Evolutionary conservation across 2,329 filamentous ascomycete genomes (phyloP).

Genomic region (Blastomyces gilchristii): DNA sequence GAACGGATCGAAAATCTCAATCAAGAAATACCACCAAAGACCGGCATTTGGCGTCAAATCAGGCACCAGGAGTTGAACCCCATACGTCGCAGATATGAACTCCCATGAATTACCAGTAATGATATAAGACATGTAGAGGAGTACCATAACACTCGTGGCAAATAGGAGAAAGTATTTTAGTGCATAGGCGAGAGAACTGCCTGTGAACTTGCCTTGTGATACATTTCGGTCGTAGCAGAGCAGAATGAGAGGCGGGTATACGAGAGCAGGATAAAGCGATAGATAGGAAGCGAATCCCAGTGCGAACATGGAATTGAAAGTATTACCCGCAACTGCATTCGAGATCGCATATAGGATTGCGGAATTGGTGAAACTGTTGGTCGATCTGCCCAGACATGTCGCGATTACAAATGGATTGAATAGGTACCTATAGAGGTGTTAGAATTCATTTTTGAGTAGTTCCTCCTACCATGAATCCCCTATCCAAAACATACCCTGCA

Average conservation of each 20-base stretch:
- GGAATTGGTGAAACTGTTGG: conserved; percentile 77
- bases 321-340: conserved; percentile 64
- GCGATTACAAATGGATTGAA: conserved; percentile 93
- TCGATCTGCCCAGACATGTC: conserved; percentile 81
- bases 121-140: conserved; percentile 62
- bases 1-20: conserved; percentile 99
- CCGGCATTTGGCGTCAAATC: conserved; percentile 93
- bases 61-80: conserved; percentile 78
- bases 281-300: conserved; percentile 82
- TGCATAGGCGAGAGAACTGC: conserved; percentile 40
- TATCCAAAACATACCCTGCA: conserved; percentile 52
- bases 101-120: conserved; percentile 73
- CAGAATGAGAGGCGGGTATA: conserved; percentile 71
- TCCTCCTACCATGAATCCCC: background rate
- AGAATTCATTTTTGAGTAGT: conserved; percentile 1
- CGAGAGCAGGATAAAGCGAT: conserved; percentile 79
- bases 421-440: conserved; percentile 54
- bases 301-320: conserved; percentile 68
- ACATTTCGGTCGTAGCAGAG: conserved; percentile 63
- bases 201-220: conserved; percentile 25
- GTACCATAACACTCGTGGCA: conserved; percentile 43
- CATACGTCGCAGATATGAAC: conserved; percentile 81
- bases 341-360: conserved; percentile 76
- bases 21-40: conserved; percentile 99
- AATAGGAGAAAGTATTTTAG: conserved; percentile 46